A percentile compares a stretch with the other conserved stretches of the same genome.
Evolutionary conservation across 106 monocot genomes (phyloP).

Genomic region (Hemerocallis citrina): DNA sequence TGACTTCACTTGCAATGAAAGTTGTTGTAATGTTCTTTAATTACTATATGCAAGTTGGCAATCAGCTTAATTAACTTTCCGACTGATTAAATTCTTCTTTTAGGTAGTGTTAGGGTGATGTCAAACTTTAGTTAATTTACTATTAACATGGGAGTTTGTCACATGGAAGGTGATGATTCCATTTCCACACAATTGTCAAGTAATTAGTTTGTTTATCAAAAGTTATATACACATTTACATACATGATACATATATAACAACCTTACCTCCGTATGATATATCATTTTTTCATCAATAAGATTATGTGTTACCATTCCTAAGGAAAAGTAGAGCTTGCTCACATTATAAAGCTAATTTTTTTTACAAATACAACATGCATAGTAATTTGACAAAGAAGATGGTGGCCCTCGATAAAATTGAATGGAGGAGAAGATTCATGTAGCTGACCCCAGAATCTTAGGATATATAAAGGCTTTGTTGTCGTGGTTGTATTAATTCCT

Average conservation of each 20-base stretch:
- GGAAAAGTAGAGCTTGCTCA: too few species aligned
- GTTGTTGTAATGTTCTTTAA: slow-evolving; percentile 5
- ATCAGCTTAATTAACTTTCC: background rate
- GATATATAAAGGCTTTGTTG: too few species aligned
- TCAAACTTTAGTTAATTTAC: background rate
- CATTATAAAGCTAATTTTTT: too few species aligned
- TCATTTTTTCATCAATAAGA: too few species aligned
- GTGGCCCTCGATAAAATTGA: too few species aligned
- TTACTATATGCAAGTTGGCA: slow-evolving; percentile 1
- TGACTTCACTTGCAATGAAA: slow-evolving; percentile 6
- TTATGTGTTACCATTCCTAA: background rate
- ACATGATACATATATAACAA: too few species aligned
- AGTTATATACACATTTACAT: background rate
- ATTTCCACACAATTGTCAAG: background rate
- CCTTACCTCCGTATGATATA: too few species aligned
- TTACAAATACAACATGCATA: too few species aligned
- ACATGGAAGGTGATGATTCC: background rate
- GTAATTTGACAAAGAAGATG: too few species aligned
- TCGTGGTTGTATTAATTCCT: too few species aligned
- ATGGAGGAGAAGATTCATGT: too few species aligned
- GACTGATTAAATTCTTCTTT: background rate
- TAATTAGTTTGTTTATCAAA: background rate
- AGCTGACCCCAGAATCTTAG: too few species aligned
- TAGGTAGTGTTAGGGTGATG: background rate
- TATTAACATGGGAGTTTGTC: background rate